Percentiles rank a stretch among this genome's conserved stretches.
Evolutionary conservation across 768 basidiomycete genomes (phyloP).

Genomic region (Amanita inopinata): DNA sequence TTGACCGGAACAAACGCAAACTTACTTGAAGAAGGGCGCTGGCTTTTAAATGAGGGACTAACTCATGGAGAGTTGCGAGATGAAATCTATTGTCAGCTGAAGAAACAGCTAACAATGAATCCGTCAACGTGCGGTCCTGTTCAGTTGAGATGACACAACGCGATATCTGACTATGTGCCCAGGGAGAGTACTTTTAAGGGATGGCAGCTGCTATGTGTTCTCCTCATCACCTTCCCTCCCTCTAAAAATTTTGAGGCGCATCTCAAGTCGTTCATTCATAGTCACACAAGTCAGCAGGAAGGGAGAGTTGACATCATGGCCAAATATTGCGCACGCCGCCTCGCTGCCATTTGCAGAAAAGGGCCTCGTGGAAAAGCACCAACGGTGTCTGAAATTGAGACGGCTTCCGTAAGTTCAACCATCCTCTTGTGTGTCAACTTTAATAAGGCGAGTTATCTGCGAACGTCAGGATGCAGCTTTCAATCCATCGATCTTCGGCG

Average conservation of each 20-base stretch:
- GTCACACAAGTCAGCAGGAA: conserved; percentile 54
- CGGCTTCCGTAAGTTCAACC: conserved; percentile 55
- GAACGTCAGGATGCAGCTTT: conserved; percentile 74
- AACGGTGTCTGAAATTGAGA: conserved; percentile 79
- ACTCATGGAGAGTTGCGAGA: conserved; percentile 78
- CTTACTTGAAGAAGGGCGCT: conserved; percentile 76
- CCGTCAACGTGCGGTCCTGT: conserved; percentile 50
- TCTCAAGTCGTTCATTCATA: conserved; percentile 69
- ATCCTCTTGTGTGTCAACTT: neutral
- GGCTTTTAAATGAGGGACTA: conserved; percentile 76
- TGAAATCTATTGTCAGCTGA: conserved; percentile 87
- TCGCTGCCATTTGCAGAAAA: conserved; percentile 66
- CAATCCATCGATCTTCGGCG: conserved; percentile 90
- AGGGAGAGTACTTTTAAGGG: conserved; percentile 86
- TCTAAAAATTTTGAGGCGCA: conserved; percentile 89
- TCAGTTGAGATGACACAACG: neutral
- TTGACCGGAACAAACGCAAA: conserved; percentile 25
- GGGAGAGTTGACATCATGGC: conserved; percentile 86
- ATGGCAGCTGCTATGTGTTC: conserved; percentile 87
- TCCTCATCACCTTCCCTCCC: conserved; percentile 87
- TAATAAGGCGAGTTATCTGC: conserved; percentile 10
- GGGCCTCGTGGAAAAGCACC: conserved; percentile 84
- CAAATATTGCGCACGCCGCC: conserved; percentile 77
- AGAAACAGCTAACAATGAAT: conserved; percentile 86
- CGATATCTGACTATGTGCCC: conserved; percentile 8